A percentile compares a stretch with the other conserved stretches of the same genome.
phyloP scores from a whole-genome alignment of 192 early-diverging fungal species.

The Powellomyces hirtus region DNA sequence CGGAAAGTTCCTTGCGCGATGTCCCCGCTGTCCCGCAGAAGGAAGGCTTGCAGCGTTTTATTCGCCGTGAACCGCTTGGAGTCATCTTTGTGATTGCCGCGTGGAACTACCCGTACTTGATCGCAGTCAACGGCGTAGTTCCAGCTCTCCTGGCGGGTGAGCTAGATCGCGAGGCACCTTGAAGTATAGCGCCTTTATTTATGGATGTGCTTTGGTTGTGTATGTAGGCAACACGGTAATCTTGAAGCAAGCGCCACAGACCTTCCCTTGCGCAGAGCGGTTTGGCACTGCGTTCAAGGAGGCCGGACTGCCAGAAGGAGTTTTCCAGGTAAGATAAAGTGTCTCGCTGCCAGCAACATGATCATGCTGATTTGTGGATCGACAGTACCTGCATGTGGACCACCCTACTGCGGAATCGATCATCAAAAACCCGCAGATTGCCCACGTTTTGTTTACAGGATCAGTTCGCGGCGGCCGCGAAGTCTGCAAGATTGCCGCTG shows the following conservation, averaged over 20 bases:
- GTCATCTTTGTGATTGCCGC: slow-evolving; percentile 63
- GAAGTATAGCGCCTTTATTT: too few species aligned
- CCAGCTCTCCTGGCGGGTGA: slow-evolving; percentile 75
- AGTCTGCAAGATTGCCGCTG: slow-evolving; percentile 50
- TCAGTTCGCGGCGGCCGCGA: slow-evolving; percentile 69
- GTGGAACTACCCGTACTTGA: slow-evolving; percentile 86
- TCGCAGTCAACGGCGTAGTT: slow-evolving; percentile 72
- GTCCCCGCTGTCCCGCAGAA: slow-evolving; percentile 45
- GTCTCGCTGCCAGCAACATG: too few species aligned
- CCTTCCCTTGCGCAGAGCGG: slow-evolving; percentile 70
- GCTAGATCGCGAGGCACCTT: too few species aligned
- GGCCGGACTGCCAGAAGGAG: slow-evolving; percentile 67
- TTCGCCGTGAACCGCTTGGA: slow-evolving; percentile 71
- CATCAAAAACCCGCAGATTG: slow-evolving; percentile 56
- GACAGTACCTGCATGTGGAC: slow-evolving; percentile 27
- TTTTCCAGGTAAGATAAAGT: too few species aligned
- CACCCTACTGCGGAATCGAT: slow-evolving; percentile 49
- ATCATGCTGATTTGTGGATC: too few species aligned
- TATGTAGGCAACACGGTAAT: slow-evolving; percentile 76
- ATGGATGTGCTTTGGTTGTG: too few species aligned
- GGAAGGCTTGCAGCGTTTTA: slow-evolving; percentile 57
- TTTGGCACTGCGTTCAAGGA: slow-evolving; percentile 61
- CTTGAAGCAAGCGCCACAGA: slow-evolving; percentile 79
- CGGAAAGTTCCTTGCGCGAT: slow-evolving; percentile 60
- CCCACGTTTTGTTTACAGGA: slow-evolving; percentile 77